These are phyloP conservation scores for Backusella morwellensis DNA, from an alignment of 192 early-diverging fungal genomes.

Conservation along the genomic window DNA sequence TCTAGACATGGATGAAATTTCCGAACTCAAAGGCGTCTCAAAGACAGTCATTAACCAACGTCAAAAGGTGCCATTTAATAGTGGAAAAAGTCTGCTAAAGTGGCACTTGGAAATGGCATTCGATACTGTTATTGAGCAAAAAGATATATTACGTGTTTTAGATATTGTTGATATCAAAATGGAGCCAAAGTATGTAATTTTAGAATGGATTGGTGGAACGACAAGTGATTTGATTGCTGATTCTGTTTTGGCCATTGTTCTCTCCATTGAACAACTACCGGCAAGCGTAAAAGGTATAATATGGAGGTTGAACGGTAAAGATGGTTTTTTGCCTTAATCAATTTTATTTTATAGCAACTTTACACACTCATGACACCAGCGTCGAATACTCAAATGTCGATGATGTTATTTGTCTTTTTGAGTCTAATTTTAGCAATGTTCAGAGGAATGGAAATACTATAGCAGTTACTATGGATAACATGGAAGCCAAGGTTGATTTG, in stretches of 20 bases:
- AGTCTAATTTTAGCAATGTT: slow-evolving; percentile 25
- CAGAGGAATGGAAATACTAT: slow-evolving; percentile 10
- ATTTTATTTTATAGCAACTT: neutral
- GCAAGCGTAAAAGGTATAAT: slow-evolving; percentile 76
- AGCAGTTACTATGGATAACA: slow-evolving; percentile 19
- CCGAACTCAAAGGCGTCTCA: slow-evolving; percentile 72
- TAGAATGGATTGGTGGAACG: slow-evolving; percentile 90
- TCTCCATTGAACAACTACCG: slow-evolving; percentile 82
- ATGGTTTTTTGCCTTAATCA: neutral
- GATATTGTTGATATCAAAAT: slow-evolving; percentile 76
- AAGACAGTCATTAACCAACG: slow-evolving; percentile 77
- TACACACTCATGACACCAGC: neutral
- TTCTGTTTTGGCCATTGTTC: slow-evolving; percentile 80
- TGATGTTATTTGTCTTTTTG: slow-evolving; percentile 12
- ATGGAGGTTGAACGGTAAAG: neutral
- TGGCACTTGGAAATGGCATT: slow-evolving; percentile 96
- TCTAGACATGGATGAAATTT: slow-evolving; percentile 76
- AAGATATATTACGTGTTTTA: slow-evolving; percentile 54
- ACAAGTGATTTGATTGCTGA: slow-evolving; percentile 97
- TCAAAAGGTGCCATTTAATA: slow-evolving; percentile 70
- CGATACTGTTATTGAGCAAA: slow-evolving; percentile 61
- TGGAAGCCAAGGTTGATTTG: slow-evolving; percentile 23
- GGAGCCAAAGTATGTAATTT: slow-evolving; percentile 59
- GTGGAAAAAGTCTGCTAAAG: slow-evolving; percentile 72
- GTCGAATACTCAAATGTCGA: neutral